Conservation (phyloP, 2,329 filamentous ascomycete genomes). For the Camillea tinctor region DNA sequence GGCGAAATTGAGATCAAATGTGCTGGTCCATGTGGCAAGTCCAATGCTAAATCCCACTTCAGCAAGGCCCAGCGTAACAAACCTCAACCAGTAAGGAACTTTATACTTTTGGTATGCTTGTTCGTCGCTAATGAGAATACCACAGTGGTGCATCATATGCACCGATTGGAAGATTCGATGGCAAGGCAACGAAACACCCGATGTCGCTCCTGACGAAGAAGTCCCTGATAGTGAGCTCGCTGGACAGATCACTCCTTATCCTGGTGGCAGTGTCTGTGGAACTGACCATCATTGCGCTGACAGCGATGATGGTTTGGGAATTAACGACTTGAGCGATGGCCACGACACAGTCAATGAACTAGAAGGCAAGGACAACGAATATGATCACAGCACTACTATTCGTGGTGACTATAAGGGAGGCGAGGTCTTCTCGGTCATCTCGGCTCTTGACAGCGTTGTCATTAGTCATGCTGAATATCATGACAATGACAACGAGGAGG, state of each 20-base stretch:
- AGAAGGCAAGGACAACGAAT: not conserved
- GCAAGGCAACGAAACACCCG: slow-evolving; percentile 20
- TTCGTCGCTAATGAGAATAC: slow-evolving; percentile 10
- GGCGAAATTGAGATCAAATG: slow-evolving; percentile 21
- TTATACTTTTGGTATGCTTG: not conserved
- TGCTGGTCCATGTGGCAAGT: slow-evolving; percentile 33
- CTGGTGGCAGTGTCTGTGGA: not conserved
- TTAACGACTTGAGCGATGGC: not conserved
- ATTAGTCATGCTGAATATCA: not conserved
- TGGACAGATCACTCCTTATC: not conserved
- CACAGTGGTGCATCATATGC: slow-evolving; percentile 37
- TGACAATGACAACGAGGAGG: not conserved
- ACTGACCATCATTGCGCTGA: slow-evolving; percentile 1
- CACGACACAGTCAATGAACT: not conserved
- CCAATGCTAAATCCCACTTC: slow-evolving; percentile 29
- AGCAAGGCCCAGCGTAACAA: slow-evolving; percentile 34
- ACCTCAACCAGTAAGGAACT: slow-evolving; percentile 27
- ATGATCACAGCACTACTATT: not conserved
- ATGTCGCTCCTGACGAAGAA: slow-evolving; percentile 19
- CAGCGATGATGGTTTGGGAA: not conserved
- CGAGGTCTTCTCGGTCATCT: not conserved
- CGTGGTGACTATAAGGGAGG: not conserved
- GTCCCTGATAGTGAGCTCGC: slow-evolving; percentile 5
- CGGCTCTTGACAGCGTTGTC: no score
- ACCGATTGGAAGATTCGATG: slow-evolving; percentile 31